A percentile compares a stretch with the other conserved stretches of the same genome.
Conservation (phyloP, 805 yeast species). For the Metschnikowia similis region DNA sequence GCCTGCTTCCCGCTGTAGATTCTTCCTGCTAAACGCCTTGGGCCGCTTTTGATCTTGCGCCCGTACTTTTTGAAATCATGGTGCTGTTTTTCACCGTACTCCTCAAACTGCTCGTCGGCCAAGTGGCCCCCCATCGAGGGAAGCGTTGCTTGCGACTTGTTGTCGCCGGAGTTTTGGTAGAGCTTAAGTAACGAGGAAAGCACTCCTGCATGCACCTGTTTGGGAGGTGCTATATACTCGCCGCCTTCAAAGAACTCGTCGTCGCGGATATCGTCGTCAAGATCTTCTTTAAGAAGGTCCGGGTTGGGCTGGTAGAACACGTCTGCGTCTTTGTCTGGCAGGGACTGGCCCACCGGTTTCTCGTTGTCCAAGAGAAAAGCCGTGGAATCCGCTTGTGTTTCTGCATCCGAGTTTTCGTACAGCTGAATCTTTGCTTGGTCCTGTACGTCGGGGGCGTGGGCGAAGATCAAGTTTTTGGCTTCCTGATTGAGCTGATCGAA, state of each 20-base stretch:
- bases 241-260: constrained; percentile 26
- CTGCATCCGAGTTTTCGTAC: constrained; percentile 3
- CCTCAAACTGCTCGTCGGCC: constrained; percentile 20
- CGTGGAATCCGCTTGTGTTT: constrained; percentile 4
- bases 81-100: constrained; percentile 7
- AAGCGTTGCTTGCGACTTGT: constrained; percentile 24
- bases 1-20: constrained; percentile 11
- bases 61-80: constrained; percentile 27
- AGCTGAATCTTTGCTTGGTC: not conserved
- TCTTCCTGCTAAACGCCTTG: constrained; percentile 18
- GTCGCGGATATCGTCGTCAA: constrained; percentile 28
- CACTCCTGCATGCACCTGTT: constrained; percentile 78
- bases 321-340: constrained; percentile 4
- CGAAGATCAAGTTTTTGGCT: constrained; percentile 51
- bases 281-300: constrained; percentile 36
- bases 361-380: constrained; percentile 1
- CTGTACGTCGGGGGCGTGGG: constrained; percentile 37
- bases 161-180: constrained; percentile 48
- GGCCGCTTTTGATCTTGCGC: constrained; percentile 28
- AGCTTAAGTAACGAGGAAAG: constrained; percentile 70
- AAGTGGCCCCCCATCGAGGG: constrained; percentile 21
- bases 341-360: constrained; percentile 3
- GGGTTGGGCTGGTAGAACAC: constrained; percentile 41
- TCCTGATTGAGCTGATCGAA: constrained; percentile 44
- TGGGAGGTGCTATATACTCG: constrained; percentile 51